These are phyloP conservation scores for Vigna mungo DNA, from an alignment of 306 rosid species.

Conservation along the genomic window DNA sequence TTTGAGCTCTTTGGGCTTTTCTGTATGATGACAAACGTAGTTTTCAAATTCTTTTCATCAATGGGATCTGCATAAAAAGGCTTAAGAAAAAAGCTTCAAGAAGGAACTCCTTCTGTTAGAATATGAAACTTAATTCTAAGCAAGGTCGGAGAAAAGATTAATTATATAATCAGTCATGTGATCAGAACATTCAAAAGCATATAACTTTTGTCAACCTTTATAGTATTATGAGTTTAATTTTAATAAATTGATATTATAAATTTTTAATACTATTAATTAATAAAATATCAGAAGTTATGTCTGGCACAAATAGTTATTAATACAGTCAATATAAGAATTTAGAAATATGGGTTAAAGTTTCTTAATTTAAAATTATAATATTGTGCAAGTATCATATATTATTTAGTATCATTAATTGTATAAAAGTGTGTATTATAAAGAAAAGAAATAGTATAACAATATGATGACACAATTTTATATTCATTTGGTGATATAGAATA, in stretches of 20 bases:
- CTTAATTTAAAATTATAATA: too few species aligned
- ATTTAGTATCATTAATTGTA: not conserved
- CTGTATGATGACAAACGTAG: constrained; percentile 21
- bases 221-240: not conserved
- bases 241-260: not conserved
- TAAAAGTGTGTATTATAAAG: not conserved
- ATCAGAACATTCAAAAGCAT: not conserved
- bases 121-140: constrained; percentile 10
- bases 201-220: not conserved
- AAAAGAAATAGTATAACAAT: too few species aligned
- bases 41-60: constrained; percentile 31
- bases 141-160: constrained; percentile 1
- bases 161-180: not conserved
- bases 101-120: constrained; percentile 1
- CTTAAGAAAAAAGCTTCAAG: constrained; percentile 15
- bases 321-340: not conserved
- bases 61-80: constrained; percentile 12
- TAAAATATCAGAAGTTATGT: not conserved
- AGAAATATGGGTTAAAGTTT: too few species aligned
- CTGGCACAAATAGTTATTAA: not conserved
- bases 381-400: too few species aligned
- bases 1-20: constrained; percentile 16
- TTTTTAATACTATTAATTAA: not conserved
- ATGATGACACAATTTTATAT: too few species aligned
- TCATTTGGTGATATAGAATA: too few species aligned